Evolutionary conservation across 441 rosid species (phyloP).

Genomic region (Arabidopsis hybrid): DNA sequence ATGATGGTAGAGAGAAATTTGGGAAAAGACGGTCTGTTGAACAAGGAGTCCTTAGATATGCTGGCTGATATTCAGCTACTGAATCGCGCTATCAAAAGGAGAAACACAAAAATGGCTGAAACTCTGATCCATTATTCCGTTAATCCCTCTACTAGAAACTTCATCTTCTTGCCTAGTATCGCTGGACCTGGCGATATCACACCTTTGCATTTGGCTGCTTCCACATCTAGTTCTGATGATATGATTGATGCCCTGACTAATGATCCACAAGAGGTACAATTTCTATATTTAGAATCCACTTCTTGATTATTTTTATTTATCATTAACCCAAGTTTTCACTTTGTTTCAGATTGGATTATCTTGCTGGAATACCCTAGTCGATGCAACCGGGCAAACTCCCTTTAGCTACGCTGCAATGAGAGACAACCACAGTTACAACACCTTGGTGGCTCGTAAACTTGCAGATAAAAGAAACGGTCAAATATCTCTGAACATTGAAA

Average conservation of each 20-base stretch:
- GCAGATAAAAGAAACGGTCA: conserved; percentile 69
- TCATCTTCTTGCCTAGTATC: conserved; percentile 67
- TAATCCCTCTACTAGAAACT: conserved; percentile 36
- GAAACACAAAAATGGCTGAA: conserved; percentile 70
- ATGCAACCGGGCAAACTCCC: conserved; percentile 70
- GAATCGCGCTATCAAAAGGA: conserved; percentile 77
- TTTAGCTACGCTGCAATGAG: conserved; percentile 70
- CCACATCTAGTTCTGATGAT: conserved; percentile 63
- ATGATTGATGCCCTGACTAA: conserved; percentile 73
- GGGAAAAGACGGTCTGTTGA: conserved; percentile 50
- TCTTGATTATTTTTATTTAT: not conserved
- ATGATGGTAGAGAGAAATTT: conserved; percentile 65
- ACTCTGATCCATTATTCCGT: conserved; percentile 58
- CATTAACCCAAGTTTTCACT: not conserved
- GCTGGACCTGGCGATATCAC: conserved; percentile 78
- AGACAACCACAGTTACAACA: conserved; percentile 73
- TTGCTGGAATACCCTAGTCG: conserved; percentile 65
- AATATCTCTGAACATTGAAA: conserved; percentile 59
- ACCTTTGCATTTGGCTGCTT: conserved; percentile 86
- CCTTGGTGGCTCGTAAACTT: conserved; percentile 68
- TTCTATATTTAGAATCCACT: not conserved
- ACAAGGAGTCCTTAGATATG: conserved; percentile 56
- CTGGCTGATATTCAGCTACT: conserved; percentile 72
- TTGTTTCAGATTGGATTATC: conserved; percentile 72
- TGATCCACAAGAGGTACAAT: conserved; percentile 80